Evolutionary conservation across 2,329 filamentous ascomycete genomes (phyloP).

Genomic region (Geosmithia morbida): DNA sequence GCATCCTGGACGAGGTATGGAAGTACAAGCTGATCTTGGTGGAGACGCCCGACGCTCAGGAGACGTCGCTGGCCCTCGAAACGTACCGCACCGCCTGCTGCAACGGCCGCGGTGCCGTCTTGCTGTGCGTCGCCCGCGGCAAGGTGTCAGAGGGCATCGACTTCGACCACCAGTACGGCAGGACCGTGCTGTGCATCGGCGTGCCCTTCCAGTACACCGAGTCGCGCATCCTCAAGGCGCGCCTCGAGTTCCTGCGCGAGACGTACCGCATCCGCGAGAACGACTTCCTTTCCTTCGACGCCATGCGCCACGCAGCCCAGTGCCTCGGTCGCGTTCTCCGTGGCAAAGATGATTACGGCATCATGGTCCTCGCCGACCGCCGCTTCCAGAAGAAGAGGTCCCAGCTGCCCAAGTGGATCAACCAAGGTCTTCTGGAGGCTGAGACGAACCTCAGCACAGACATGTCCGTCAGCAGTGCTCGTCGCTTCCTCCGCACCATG

Average conservation of each 20-base stretch:
- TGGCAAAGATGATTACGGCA: slow-evolving; percentile 98
- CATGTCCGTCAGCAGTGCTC: slow-evolving; percentile 80
- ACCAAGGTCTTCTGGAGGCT: slow-evolving; percentile 68
- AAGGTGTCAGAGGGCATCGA: slow-evolving; percentile 98
- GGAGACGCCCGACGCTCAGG: slow-evolving; percentile 93
- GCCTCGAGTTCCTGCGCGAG: slow-evolving; percentile 90
- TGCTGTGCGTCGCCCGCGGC: slow-evolving; percentile 89
- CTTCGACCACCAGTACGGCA: slow-evolving; percentile 97
- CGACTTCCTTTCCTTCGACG: slow-evolving; percentile 96
- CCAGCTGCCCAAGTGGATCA: slow-evolving; percentile 96
- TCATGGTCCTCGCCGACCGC: slow-evolving; percentile 95
- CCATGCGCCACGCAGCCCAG: slow-evolving; percentile 97
- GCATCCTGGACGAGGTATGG: slow-evolving; percentile 94
- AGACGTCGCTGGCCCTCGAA: slow-evolving; percentile 88
- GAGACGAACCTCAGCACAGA: slow-evolving; percentile 89
- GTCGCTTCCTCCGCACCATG: slow-evolving; percentile 83
- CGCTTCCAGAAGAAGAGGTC: slow-evolving; percentile 82
- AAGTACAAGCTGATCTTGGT: slow-evolving; percentile 98
- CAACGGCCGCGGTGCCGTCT: slow-evolving; percentile 84
- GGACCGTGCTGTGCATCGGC: slow-evolving; percentile 89
- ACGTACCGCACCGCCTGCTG: slow-evolving; percentile 96
- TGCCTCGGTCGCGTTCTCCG: slow-evolving; percentile 87
- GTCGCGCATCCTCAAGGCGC: slow-evolving; percentile 87
- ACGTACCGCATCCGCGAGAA: slow-evolving; percentile 95
- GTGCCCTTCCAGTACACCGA: slow-evolving; percentile 99